These are phyloP conservation scores for Ustanciosporium gigantosporum DNA, from an alignment of 1,284 basidiomycete species.

Conservation along the genomic window DNA sequence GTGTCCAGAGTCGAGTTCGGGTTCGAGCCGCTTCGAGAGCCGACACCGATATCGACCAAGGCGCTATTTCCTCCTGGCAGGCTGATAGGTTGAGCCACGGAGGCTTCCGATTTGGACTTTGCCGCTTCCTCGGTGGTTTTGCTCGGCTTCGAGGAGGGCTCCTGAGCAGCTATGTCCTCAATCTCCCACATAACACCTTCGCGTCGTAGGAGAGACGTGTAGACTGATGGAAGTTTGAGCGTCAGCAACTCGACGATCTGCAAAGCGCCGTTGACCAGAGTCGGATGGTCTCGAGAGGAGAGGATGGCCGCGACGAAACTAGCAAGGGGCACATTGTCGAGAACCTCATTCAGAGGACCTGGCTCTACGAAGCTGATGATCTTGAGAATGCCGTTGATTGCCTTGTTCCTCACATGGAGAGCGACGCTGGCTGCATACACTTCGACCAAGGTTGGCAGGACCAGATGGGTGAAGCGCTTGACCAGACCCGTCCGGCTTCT, in stretches of 20 bases:
- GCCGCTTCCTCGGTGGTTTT: slow-evolving; percentile 72
- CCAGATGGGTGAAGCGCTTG: slow-evolving; percentile 51
- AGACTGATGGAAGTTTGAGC: slow-evolving; percentile 47
- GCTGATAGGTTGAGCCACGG: slow-evolving; percentile 9
- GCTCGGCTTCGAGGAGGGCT: slow-evolving; percentile 68
- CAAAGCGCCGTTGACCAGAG: slow-evolving; percentile 46
- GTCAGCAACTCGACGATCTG: slow-evolving; percentile 59
- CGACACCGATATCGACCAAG: not conserved
- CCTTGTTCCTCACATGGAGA: slow-evolving; percentile 43
- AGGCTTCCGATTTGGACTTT: not conserved
- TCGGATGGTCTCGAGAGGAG: slow-evolving; percentile 46
- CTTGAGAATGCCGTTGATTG: slow-evolving; percentile 54
- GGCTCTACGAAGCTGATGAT: slow-evolving; percentile 53
- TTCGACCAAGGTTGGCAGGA: slow-evolving; percentile 56
- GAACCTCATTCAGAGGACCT: slow-evolving; percentile 37
- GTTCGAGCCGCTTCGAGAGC: not conserved
- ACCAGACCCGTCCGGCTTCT: slow-evolving; percentile 43
- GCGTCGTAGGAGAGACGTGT: slow-evolving; percentile 47
- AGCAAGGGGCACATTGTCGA: slow-evolving; percentile 55
- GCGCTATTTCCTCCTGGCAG: slow-evolving; percentile 6
- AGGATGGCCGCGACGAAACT: slow-evolving; percentile 56
- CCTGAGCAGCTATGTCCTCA: slow-evolving; percentile 49
- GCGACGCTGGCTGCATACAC: slow-evolving; percentile 57
- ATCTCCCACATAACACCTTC: slow-evolving; percentile 59
- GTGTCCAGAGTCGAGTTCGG: not conserved